Base-by-base conservation (phyloP, 371 early-diverging fungal genomes). In the Mortierella sp. region DNA sequence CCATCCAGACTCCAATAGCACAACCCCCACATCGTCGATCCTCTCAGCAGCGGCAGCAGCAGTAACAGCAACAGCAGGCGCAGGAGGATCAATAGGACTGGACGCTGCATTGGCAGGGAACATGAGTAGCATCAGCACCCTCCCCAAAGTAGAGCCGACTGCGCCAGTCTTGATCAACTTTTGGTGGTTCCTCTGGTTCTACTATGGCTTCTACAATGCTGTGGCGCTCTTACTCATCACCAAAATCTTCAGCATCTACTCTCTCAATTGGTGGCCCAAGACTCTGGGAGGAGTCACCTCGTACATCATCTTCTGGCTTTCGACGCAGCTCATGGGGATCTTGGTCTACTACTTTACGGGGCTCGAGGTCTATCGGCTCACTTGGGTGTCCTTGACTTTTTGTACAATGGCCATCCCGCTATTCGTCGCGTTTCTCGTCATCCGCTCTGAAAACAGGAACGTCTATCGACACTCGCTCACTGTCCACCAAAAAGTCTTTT, bases 201-300 rank as follows among this genome's bases (percentile, higher is more conserved):
- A 91, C 80, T 92, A 87, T 80, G 92, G 92, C 21, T 59, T 86
- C 18, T 92, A 91, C 74, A 92, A 91, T 54, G 89, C 89, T 13
- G 71, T 89, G 28, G 91, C 89, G 19, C 76, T 92, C 42, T 72
- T 86, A 58, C 80, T 92, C 42, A 88, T 92, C 59, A 87, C 91
- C 27, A 89, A 90, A 64, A 82, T 91, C 34, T 92, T 92, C 78
- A 87, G 86, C 58, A 82, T 91, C 14, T 92, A 92, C 71, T 88
- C 92, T 53, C 80, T 92, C 54, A 90, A 90, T 48, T 92, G 92
- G 92, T 92, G 91, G 89, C 90, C 92, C 31, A 82, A 82, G 58
- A 70, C 78, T 9, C 78, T 91, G 56, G 88, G 87, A 9, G 89
- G 89, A 7, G 55, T 82, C 13, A 67, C 81, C 43, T 85, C 92